These are phyloP conservation scores for Colletotrichum phormii DNA, from an alignment of 2,329 filamentous ascomycete species.

Conservation along the genomic window DNA sequence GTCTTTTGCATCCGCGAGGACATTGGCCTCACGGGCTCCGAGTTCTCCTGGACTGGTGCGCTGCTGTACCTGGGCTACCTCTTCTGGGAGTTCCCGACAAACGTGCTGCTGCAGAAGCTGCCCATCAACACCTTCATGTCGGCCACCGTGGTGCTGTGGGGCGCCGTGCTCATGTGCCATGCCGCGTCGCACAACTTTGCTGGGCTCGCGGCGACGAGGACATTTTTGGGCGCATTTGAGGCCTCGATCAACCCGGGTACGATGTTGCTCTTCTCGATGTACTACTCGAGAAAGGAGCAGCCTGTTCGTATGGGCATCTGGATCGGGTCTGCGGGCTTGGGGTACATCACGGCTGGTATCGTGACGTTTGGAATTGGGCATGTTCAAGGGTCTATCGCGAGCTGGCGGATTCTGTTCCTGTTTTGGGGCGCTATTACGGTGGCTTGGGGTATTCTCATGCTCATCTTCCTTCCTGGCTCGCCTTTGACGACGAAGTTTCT, in stretches of 20 bases:
- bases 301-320: slow-evolving; percentile 71
- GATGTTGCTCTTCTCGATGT: slow-evolving; percentile 58
- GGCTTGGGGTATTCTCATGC: slow-evolving; percentile 66
- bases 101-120: slow-evolving; percentile 64
- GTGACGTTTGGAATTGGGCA: slow-evolving; percentile 69
- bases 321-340: slow-evolving; percentile 72
- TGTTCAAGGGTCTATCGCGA: slow-evolving; percentile 50
- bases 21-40: slow-evolving; percentile 60
- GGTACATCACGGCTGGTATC: slow-evolving; percentile 66
- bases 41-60: slow-evolving; percentile 69
- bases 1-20: slow-evolving; percentile 65
- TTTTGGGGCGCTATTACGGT: slow-evolving; percentile 72
- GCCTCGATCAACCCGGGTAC: slow-evolving; percentile 54
- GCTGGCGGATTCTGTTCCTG: slow-evolving; percentile 66
- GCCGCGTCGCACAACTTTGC: slow-evolving; percentile 28
- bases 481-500: slow-evolving; percentile 66
- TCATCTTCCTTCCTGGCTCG: slow-evolving; percentile 67
- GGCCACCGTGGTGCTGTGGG: slow-evolving; percentile 53
- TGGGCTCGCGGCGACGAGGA: slow-evolving; percentile 37
- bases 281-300: slow-evolving; percentile 65
- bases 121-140: slow-evolving; percentile 22
- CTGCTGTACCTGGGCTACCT: slow-evolving; percentile 70
- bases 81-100: slow-evolving; percentile 69
- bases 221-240: slow-evolving; percentile 39
- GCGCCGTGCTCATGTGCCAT: slow-evolving; percentile 52